Evolutionary conservation across 371 early-diverging fungal species (phyloP).

Genomic region (Syncephalastrum sp.): DNA sequence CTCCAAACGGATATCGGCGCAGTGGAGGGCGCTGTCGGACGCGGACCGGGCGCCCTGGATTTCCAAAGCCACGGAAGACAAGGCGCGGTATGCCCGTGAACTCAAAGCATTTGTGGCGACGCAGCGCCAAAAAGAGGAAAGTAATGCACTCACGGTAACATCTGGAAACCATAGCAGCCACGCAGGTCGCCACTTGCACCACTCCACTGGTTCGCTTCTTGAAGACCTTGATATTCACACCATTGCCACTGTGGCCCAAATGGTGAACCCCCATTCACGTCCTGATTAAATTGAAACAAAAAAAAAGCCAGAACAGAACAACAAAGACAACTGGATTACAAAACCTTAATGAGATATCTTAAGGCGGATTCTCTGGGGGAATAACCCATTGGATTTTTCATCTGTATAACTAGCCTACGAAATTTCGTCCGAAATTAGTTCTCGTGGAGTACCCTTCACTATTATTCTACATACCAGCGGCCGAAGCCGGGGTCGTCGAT

Average conservation of each 20-base stretch:
- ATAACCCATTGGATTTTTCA: no score
- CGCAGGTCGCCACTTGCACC: neutral
- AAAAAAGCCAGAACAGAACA: no score
- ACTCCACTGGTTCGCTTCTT: neutral
- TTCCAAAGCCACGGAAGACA: conserved; percentile 64
- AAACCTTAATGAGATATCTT: no score
- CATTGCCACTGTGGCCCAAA: conserved; percentile 28
- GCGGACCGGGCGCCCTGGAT: conserved; percentile 59
- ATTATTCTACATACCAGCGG: no score
- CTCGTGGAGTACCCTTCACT: no score
- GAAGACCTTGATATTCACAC: conserved; percentile 23
- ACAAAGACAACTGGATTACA: no score
- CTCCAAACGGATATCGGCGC: conserved; percentile 61
- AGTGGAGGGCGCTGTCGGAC: conserved; percentile 61
- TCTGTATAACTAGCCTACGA: no score
- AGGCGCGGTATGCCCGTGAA: conserved; percentile 72
- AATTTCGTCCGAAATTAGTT: no score
- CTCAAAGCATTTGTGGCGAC: conserved; percentile 36
- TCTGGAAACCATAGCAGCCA: neutral
- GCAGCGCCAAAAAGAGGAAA: neutral
- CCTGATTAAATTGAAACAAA: no score
- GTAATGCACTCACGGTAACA: neutral
- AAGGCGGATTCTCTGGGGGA: no score
- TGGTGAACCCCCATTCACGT: conserved; percentile 18
- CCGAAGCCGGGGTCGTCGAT: no score